Conservation (phyloP, 495 filamentous ascomycete genomes). For the Daldinia grandis region DNA sequence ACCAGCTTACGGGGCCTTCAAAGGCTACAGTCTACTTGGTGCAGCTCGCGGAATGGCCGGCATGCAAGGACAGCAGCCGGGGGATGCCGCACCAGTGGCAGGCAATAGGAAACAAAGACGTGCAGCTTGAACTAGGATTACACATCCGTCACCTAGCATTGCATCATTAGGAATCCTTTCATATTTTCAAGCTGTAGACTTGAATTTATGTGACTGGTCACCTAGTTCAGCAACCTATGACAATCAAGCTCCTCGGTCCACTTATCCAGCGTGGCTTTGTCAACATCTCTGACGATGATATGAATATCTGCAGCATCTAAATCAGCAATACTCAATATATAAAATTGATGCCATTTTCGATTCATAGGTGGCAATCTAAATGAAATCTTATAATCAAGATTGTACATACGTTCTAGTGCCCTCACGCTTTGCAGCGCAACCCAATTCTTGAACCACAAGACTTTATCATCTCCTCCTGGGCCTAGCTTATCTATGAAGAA, state of each 20-base stretch:
- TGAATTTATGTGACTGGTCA: background rate
- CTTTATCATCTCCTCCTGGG: constrained; percentile 60
- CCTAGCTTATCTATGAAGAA: constrained; percentile 71
- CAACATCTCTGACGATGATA: constrained; percentile 69
- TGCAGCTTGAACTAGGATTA: constrained; percentile 41
- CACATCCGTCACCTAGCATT: background rate
- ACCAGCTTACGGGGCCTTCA: constrained; percentile 73
- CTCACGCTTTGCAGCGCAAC: constrained; percentile 86
- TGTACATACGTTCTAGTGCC: constrained; percentile 68
- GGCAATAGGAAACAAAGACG: constrained; percentile 62
- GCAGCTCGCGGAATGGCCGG: constrained; percentile 73
- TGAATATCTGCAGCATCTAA: constrained; percentile 49
- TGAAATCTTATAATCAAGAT: background rate
- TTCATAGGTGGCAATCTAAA: background rate
- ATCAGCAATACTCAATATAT: constrained; percentile 16
- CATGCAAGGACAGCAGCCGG: constrained; percentile 48
- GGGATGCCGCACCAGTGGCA: constrained; percentile 46
- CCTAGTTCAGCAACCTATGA: constrained; percentile 39
- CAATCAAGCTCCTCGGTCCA: constrained; percentile 63
- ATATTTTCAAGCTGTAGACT: background rate
- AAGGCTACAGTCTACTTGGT: constrained; percentile 72
- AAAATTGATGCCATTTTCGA: background rate
- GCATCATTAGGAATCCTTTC: background rate
- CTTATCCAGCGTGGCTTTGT: constrained; percentile 64
- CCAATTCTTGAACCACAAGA: constrained; percentile 97